phyloP scores from a whole-genome alignment of 2,329 filamentous ascomycete species.

The Aspergillus ochraceus region DNA sequence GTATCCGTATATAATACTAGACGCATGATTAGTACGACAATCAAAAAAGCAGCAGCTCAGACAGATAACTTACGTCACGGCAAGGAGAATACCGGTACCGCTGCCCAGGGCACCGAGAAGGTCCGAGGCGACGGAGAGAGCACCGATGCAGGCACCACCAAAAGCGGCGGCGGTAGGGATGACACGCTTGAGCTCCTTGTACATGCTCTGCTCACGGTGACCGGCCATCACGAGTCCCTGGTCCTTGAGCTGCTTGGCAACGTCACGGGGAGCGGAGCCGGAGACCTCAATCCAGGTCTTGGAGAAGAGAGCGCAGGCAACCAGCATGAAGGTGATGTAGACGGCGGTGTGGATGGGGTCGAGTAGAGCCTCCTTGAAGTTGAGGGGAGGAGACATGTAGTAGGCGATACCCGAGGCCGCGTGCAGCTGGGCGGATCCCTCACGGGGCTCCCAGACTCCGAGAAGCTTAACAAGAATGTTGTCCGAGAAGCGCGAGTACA shows the following conservation, averaged over 20 bases:
- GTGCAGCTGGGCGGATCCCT: constrained; percentile 89
- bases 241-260: constrained; percentile 99
- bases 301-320: constrained; percentile 96
- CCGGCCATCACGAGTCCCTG: constrained; percentile 99
- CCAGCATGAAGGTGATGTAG: constrained; percentile 97
- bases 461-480: constrained; percentile 97
- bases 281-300: constrained; percentile 99
- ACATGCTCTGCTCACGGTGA: constrained; percentile 99
- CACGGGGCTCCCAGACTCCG: constrained; percentile 97
- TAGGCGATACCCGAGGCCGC: constrained; percentile 93
- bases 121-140: constrained; percentile 91
- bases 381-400: constrained; percentile 98
- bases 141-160: constrained; percentile 98
- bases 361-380: constrained; percentile 94
- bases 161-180: constrained; percentile 98
- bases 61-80: constrained; percentile 79
- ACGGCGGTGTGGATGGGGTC: constrained; percentile 95
- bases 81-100: constrained; percentile 95
- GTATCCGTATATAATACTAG: constrained; percentile 96
- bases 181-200: constrained; percentile 99
- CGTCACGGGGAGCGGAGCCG: constrained; percentile 93
- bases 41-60: not conserved
- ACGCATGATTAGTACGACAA: constrained; percentile 30
- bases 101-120: constrained; percentile 93
- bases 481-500: constrained; percentile 98